Base-by-base conservation (phyloP, 225 moss, liverwort and hornwort genomes). In the Thuidium tamariscinum region DNA sequence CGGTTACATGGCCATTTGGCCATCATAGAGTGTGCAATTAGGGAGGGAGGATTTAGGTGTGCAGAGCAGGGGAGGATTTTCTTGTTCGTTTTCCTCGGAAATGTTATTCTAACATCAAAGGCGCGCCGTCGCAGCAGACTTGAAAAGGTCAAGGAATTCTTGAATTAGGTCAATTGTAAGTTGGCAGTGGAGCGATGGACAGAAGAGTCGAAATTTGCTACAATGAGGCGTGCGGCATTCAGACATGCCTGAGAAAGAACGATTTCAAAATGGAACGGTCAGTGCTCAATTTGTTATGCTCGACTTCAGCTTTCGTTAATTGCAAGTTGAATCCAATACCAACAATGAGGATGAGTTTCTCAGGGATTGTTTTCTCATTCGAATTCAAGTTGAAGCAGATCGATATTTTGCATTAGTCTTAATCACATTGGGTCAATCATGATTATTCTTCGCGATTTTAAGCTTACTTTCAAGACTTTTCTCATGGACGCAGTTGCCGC, bases 211-310 rank as follows among this genome's bases (percentile, higher is more conserved):
- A 88, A 42, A n/a, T 86, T 21, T 90, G 90, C 77, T 90, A 52
- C 26, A 73, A 74, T 3, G 88, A 88, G 46, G 83, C 88, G 25
- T 88, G 88, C 68, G 83, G 88, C 18, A 86, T 90, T 41, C 88
- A 86, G 86, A 73, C 90, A 10, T 90, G 88, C 74, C 61, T 90
- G 67, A 73, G 83, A 36, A 88, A 83, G 86, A 88, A 86, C 79
- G 86, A 88, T 76, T 89, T 88, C 84, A 84, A 86, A 65, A 86
- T 89, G 88, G 86, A 89, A 48, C 86, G 86, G 91, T 89, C 46
- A 57, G 69, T 6, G 26, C 13, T 27, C 20, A 10, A 29, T 48
- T 23, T 66, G 3, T 5, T 76, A 55, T 37, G 26, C 37, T 84
- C 82, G 32, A 69, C 21, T 55, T 39, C 18, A 37, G 39, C 16